Evolutionary conservation across 2,329 filamentous ascomycete genomes (phyloP).

Genomic region (Sclerotinia trifoliorum): DNA sequence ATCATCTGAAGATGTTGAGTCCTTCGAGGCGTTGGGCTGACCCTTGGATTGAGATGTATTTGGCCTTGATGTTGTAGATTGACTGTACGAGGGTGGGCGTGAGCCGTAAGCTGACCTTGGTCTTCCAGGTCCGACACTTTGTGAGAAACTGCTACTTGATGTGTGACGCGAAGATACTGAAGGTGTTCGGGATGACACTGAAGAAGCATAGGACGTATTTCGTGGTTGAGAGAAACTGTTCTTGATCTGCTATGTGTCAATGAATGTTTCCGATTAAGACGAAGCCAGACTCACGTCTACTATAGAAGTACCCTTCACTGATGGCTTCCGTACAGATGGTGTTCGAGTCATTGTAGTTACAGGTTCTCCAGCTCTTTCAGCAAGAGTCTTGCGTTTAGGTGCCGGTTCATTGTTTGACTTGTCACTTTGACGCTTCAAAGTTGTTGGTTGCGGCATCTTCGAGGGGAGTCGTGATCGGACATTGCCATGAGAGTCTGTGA

Average conservation of each 20-base stretch:
- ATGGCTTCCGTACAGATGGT: constrained; percentile 45
- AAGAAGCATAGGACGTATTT: constrained; percentile 42
- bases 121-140: constrained; percentile 56
- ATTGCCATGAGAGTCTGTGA: constrained; percentile 61
- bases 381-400: constrained; percentile 59
- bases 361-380: constrained; percentile 55
- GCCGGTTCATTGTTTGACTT: constrained; percentile 47
- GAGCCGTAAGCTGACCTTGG: constrained; percentile 44
- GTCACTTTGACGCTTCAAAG: constrained; percentile 50
- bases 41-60: constrained; percentile 43
- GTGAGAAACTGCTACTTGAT: constrained; percentile 52
- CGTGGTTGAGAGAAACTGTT: constrained; percentile 21
- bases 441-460: constrained; percentile 44
- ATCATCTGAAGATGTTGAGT: constrained; percentile 40
- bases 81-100: constrained; percentile 49
- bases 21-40: constrained; percentile 45
- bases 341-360: constrained; percentile 43
- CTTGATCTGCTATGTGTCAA: constrained; percentile 14
- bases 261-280: not conserved
- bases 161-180: constrained; percentile 46
- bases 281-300: constrained; percentile 30
- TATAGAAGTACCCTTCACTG: constrained; percentile 35
- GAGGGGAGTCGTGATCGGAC: constrained; percentile 48
- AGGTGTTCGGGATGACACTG: constrained; percentile 43
- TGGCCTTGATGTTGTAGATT: constrained; percentile 49